Percentiles rank a stretch among this genome's conserved stretches.
These are phyloP conservation scores for Claviceps citrina DNA, from an alignment of 2,329 filamentous ascomycete genomes.

Conservation along the genomic window DNA sequence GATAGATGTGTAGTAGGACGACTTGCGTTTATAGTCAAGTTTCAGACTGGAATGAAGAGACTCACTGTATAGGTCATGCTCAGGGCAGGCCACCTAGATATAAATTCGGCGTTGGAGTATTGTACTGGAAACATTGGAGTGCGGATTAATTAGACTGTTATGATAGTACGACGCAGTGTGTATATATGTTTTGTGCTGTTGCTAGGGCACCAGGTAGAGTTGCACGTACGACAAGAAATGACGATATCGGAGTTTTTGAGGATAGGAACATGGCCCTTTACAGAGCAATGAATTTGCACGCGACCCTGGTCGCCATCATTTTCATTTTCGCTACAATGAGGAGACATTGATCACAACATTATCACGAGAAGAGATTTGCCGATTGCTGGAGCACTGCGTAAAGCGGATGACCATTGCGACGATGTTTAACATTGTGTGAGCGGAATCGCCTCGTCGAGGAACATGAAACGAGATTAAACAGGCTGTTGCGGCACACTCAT, in stretches of 20 bases:
- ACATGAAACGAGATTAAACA: neutral
- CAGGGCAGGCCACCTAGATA: neutral
- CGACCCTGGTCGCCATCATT: too few species aligned
- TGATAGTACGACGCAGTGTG: neutral
- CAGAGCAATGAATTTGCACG: too few species aligned
- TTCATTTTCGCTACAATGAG: too few species aligned
- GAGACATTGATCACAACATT: too few species aligned
- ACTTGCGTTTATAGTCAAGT: neutral
- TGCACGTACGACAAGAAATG: too few species aligned
- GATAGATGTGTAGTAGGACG: neutral
- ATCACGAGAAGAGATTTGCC: too few species aligned
- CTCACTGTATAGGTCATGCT: neutral
- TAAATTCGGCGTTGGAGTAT: neutral
- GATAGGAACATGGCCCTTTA: too few species aligned
- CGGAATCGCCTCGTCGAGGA: neutral
- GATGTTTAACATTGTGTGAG: neutral
- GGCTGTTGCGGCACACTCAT: neutral
- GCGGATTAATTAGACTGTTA: neutral
- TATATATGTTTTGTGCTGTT: neutral
- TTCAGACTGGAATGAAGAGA: neutral
- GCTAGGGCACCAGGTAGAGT: too few species aligned
- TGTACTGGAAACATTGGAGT: neutral
- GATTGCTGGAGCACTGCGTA: too few species aligned
- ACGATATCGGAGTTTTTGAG: neutral
- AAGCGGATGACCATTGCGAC: neutral